phyloP scores from a whole-genome alignment of 345 rosid genomes.

The Hypericum androsaemum region DNA sequence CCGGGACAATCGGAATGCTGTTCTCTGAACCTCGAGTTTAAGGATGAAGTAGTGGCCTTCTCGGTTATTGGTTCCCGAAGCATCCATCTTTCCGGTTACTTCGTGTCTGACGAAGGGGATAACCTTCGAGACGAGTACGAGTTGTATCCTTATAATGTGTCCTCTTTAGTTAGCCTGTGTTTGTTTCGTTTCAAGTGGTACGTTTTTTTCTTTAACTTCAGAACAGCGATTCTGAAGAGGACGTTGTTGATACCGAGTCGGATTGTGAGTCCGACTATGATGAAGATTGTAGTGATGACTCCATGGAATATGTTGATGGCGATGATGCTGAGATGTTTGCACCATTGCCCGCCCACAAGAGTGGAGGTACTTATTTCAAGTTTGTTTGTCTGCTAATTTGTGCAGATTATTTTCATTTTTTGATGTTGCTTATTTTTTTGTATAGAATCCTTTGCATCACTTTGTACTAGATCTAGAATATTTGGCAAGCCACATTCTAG shows the following conservation, averaged over 20 bases:
- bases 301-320: constrained; percentile 55
- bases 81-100: constrained; percentile 82
- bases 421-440: background rate
- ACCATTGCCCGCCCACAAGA: constrained; percentile 33
- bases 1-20: constrained; percentile 65
- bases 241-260: constrained; percentile 42
- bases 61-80: constrained; percentile 63
- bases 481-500: too few relatives aligned
- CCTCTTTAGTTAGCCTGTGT: background rate
- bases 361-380: constrained; percentile 41
- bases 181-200: background rate
- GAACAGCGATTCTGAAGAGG: constrained; percentile 15
- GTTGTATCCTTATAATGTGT: constrained; percentile 52
- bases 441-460: background rate
- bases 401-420: background rate
- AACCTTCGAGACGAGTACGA: constrained; percentile 46
- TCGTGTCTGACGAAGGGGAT: constrained; percentile 42
- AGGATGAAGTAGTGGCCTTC: constrained; percentile 58
- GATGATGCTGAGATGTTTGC: constrained; percentile 39
- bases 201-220: background rate
- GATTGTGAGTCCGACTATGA: constrained; percentile 4
- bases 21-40: constrained; percentile 65
- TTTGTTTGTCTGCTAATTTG: background rate
- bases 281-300: constrained; percentile 14
- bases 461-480: too few relatives aligned